Evolutionary conservation across 305 asterid genomes (phyloP).

Genomic region (Rubia tinctorum): DNA sequence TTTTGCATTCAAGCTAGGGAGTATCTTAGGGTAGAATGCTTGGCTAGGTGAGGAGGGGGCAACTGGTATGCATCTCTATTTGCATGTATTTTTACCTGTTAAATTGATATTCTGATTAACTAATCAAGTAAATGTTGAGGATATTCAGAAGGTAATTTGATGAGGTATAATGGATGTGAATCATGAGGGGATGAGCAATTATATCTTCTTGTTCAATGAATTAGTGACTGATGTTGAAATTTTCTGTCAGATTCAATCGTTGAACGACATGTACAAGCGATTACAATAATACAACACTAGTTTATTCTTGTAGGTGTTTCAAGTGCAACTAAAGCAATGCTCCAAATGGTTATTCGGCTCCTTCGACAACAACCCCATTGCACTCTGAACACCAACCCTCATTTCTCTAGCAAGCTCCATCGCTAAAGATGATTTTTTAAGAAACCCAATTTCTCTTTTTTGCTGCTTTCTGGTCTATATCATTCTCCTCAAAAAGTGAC

Average conservation of each 20-base stretch:
- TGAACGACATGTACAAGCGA: constrained; percentile 69
- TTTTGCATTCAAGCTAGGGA: constrained; percentile 65
- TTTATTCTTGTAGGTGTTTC: no score
- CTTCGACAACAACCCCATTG: neutral
- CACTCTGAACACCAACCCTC: neutral
- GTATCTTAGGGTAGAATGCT: constrained; percentile 96
- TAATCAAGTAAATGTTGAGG: no score
- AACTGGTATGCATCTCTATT: constrained; percentile 60
- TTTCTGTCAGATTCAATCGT: constrained; percentile 56
- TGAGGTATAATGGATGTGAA: no score
- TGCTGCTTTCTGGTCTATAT: neutral
- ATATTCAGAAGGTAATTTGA: no score
- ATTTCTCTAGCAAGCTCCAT: constrained; percentile 6
- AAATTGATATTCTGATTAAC: no score
- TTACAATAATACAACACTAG: constrained; percentile 82
- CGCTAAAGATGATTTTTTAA: constrained; percentile 10
- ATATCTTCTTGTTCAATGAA: neutral
- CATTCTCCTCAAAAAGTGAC: neutral
- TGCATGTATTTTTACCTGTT: neutral
- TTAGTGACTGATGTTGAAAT: neutral
- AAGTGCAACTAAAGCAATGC: no score
- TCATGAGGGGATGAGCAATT: no score
- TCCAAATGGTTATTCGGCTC: neutral
- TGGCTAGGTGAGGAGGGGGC: constrained; percentile 98
- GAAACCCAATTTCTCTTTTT: neutral